These are phyloP conservation scores for Yamadazyma olivae DNA, from an alignment of 805 yeast genomes.

Conservation along the genomic window DNA sequence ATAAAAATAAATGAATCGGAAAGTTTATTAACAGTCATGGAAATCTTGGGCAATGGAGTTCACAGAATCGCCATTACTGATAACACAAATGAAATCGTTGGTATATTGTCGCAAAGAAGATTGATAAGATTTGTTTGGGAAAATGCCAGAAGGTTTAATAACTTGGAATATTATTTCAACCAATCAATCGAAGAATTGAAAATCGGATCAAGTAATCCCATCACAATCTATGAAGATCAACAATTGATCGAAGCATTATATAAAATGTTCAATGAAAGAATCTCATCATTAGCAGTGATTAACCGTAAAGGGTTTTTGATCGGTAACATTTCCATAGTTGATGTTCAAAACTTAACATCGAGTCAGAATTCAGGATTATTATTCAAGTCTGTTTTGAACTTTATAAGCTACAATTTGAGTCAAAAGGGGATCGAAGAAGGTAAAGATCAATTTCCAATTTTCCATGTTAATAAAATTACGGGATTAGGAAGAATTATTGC, in stretches of 20 bases:
- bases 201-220: slow-evolving; percentile 70
- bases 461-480: slow-evolving; percentile 80
- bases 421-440: slow-evolving; percentile 92
- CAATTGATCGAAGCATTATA: slow-evolving; percentile 81
- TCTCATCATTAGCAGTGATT: slow-evolving; percentile 89
- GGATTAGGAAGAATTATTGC: slow-evolving; percentile 89
- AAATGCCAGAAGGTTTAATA: slow-evolving; percentile 81
- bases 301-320: slow-evolving; percentile 72
- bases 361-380: slow-evolving; percentile 83
- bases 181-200: slow-evolving; percentile 66
- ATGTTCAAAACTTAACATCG: slow-evolving; percentile 82
- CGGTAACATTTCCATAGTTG: slow-evolving; percentile 94
- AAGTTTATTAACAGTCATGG: slow-evolving; percentile 70
- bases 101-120: slow-evolving; percentile 89
- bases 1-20: slow-evolving; percentile 69
- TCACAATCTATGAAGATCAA: slow-evolving; percentile 84
- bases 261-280: slow-evolving; percentile 79
- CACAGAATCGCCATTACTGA: slow-evolving; percentile 86
- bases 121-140: slow-evolving; percentile 86
- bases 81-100: slow-evolving; percentile 53
- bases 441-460: slow-evolving; percentile 94
- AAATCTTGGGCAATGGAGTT: slow-evolving; percentile 90
- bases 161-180: slow-evolving; percentile 71
- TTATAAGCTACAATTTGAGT: slow-evolving; percentile 79
- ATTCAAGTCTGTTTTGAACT: slow-evolving; percentile 81